These are phyloP conservation scores for Streptanthus diversifolius DNA, from an alignment of 345 rosid genomes.

Conservation along the genomic window DNA sequence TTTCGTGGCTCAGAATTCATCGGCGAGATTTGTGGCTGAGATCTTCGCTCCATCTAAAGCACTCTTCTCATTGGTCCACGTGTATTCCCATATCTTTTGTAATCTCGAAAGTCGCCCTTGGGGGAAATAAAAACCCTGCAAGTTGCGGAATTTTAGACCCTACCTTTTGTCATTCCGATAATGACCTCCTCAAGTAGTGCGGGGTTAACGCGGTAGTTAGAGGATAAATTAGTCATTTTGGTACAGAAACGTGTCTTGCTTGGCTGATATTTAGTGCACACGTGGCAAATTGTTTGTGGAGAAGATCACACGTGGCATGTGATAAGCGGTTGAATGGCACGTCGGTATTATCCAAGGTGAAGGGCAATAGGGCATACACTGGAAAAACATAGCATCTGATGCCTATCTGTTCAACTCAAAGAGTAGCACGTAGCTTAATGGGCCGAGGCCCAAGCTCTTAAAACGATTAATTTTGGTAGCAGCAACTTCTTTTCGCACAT, in stretches of 20 bases:
- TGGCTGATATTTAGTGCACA: constrained; percentile 11
- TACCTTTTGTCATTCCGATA: constrained; percentile 6
- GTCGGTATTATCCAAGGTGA: background rate
- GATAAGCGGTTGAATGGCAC: constrained; percentile 26
- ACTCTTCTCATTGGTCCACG: constrained; percentile 23
- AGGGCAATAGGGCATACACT: background rate
- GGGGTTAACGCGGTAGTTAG: background rate
- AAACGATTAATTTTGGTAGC: background rate
- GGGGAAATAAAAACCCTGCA: background rate
- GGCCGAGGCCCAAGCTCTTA: constrained; percentile 13
- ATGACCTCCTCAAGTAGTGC: background rate
- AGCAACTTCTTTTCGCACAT: background rate
- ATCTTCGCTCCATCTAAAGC: constrained; percentile 34
- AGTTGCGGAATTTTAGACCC: constrained; percentile 22
- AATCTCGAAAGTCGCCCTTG: constrained; percentile 4
- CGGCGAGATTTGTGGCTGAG: constrained; percentile 32
- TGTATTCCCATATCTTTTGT: constrained; percentile 16
- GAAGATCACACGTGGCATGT: constrained; percentile 13
- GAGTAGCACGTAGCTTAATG: background rate
- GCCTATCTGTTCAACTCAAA: no score
- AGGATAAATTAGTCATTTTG: constrained; percentile 1
- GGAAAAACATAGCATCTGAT: background rate
- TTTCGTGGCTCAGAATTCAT: constrained; percentile 38
- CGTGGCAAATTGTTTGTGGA: constrained; percentile 25
- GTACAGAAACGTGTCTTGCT: constrained; percentile 20